phyloP scores from a whole-genome alignment of 2,329 filamentous ascomycete species.

The Xylariaceae sp. region DNA sequence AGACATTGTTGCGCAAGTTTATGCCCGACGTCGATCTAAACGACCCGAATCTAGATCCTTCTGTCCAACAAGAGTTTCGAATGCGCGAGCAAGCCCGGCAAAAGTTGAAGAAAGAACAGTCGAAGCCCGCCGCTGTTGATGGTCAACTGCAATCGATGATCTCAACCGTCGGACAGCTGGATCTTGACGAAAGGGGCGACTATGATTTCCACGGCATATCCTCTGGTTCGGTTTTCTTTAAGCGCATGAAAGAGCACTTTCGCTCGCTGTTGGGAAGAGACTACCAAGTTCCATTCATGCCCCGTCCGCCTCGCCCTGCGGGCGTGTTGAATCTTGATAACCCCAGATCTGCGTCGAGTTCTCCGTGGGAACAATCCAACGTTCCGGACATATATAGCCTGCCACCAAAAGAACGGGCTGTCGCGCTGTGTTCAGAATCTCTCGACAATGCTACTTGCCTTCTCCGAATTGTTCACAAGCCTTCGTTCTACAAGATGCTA shows the following conservation, averaged over 20 bases:
- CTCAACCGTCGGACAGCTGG: conserved; percentile 82
- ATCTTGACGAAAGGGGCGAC: conserved; percentile 84
- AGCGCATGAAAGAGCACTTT: conserved; percentile 82
- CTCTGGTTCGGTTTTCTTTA: conserved; percentile 84
- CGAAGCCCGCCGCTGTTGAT: conserved; percentile 42
- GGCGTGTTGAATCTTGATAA: conserved; percentile 62
- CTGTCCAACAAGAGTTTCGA: conserved; percentile 65
- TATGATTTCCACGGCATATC: conserved; percentile 96
- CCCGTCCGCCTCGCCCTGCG: conserved; percentile 42
- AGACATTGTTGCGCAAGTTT: conserved; percentile 72
- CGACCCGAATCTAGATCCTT: conserved; percentile 76
- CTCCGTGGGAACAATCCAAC: conserved; percentile 53
- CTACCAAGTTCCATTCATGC: conserved; percentile 55
- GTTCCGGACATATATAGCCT: conserved; percentile 59
- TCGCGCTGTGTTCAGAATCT: conserved; percentile 32
- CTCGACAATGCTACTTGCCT: conserved; percentile 37
- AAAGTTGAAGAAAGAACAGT: conserved; percentile 34
- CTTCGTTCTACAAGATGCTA: conserved; percentile 64
- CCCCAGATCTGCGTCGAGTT: conserved; percentile 59
- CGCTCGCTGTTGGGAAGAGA: conserved; percentile 68
- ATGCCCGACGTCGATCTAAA: conserved; percentile 81
- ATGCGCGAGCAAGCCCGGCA: conserved; percentile 49
- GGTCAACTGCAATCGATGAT: conserved; percentile 90
- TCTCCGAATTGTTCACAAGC: conserved; percentile 62
- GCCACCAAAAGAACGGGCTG: conserved; percentile 58